Evolutionary conservation across 2,329 filamentous ascomycete species (phyloP), one percentile per base, ranked within the genome.

Genomic region (Pezicula carpinea): DNA sequence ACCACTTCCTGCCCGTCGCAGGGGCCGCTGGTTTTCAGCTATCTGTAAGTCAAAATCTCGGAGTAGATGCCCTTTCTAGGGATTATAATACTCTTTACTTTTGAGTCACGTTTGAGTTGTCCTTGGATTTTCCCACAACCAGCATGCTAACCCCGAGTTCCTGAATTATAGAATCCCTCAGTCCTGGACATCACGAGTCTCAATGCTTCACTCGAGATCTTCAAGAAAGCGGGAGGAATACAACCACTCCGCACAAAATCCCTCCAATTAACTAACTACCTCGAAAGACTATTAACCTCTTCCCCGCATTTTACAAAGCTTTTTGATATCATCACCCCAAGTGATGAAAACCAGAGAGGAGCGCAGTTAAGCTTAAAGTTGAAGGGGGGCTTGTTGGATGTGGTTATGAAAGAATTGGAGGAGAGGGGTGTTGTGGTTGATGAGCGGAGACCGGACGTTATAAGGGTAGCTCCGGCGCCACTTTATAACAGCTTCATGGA

Each of bases 21-120:
- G 87, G 87, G 17, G 87, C 87, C 1, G 82, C 80, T 8, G 87
- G 87, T 3, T 92, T 85, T 62, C 87, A 91, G 63, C 66, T 91
- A 32, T 86, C 81, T 36, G n/a, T n/a, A n/a, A n/a, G n/a, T n/a
- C n/a, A n/a, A n/a, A n/a, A n/a, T n/a, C n/a, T n/a, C n/a, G n/a
- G n/a, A n/a, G n/a, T n/a, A n/a, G n/a, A n/a, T n/a, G n/a, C n/a
- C n/a, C n/a, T n/a, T n/a, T n/a, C n/a, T n/a, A n/a, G n/a, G n/a
- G n/a, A n/a, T n/a, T n/a, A n/a, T n/a, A n/a, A n/a, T n/a, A n/a
- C n/a, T n/a, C n/a, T n/a, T n/a, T n/a, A n/a, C n/a, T n/a, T n/a
- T n/a, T n/a, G n/a, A n/a, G n/a, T n/a, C n/a, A n/a, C n/a, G n/a
- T n/a, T n/a, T n/a, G n/a, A n/a, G n/a, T n/a, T n/a, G n/a, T n/a